These are phyloP conservation scores for Chrysophaeum taylorii DNA, from an alignment of 352 stramenopile genomes.

Conservation along the genomic window DNA sequence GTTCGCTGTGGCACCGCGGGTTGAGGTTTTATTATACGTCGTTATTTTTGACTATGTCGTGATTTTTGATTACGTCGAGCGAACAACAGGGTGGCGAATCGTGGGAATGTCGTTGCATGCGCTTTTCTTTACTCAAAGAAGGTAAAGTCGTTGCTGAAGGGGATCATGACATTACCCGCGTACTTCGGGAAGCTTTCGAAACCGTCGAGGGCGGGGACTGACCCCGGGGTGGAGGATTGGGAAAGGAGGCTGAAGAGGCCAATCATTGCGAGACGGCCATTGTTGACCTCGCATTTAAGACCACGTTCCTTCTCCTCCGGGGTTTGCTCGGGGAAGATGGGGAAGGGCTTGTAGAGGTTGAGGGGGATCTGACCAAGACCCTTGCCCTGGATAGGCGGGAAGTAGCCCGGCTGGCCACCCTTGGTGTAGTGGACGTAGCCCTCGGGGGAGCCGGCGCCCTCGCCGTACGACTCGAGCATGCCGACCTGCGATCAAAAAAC, in stretches of 20 bases:
- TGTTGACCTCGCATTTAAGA: not conserved
- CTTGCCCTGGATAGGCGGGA: not conserved
- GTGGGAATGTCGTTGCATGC: no score
- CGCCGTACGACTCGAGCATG: slow-evolving; percentile 16
- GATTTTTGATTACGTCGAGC: no score
- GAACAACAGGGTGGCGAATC: no score
- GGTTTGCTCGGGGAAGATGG: not conserved
- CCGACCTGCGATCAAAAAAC: not conserved
- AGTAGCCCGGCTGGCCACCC: slow-evolving; percentile 7
- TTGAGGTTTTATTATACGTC: no score
- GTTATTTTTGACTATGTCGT: no score
- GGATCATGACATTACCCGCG: not conserved
- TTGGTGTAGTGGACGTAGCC: slow-evolving; percentile 10
- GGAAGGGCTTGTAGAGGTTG: slow-evolving; percentile 8
- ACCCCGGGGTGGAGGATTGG: not conserved
- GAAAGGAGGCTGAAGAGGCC: not conserved
- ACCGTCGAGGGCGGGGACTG: not conserved
- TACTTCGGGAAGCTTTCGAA: slow-evolving; percentile 9
- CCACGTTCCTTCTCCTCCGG: not conserved
- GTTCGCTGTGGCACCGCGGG: no score
- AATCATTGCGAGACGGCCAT: not conserved
- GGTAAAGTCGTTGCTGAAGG: not conserved
- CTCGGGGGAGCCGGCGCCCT: not conserved
- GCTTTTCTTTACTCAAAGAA: no score
- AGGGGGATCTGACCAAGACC: not conserved